Evolutionary conservation across 208 protist genomes (phyloP), one percentile per base, ranked within the genome.

Genomic region (Naegleria gruberi): DNA sequence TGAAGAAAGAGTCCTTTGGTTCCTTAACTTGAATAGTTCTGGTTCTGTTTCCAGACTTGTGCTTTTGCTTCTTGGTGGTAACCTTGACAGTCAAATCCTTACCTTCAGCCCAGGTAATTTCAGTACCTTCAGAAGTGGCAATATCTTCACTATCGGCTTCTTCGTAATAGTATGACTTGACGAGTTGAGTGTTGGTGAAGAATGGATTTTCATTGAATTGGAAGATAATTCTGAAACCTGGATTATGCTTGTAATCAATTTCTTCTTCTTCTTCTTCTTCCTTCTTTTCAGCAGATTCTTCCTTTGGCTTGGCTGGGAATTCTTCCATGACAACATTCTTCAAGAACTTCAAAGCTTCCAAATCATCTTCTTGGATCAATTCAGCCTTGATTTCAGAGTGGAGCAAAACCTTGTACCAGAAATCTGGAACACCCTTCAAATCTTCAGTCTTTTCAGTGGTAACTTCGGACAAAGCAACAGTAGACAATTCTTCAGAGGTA

Each of bases 1-100:
- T 95, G 90, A 98, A 98, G 93, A 98, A 98, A 44, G 94, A 96
- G 44, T 94, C 92, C 55, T 93, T 95, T 44, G 94, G 93, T 92
- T 97, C 96, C 74, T 96, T 94, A 40, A 94, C 95, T 85, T 94
- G 94, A 40, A 97, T 94, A 37, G 96, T 92, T 84, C 96, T 94
- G 57, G 96, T 95, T 89, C 93, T 92, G 41, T 96, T 96, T 15
- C 92, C 95, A 46, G 91, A 94, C 94, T 98, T 97, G 91, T 95
- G 94, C 40, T 94, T 93, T 92, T 97, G 96, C 91, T 97, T 98
- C 92, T 96, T 97, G 88, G 93, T 94, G 90, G 95, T 97, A 43
- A 96, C 88, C 42, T 94, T 93, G 89, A 97, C 93, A 41, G 95
- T 97, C 84, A 96, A 91, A 92, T 97, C 96, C 90, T 96, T 93